phyloP scores from a whole-genome alignment of 2,329 filamentous ascomycete species.

The Aspergillaceae sp. region DNA sequence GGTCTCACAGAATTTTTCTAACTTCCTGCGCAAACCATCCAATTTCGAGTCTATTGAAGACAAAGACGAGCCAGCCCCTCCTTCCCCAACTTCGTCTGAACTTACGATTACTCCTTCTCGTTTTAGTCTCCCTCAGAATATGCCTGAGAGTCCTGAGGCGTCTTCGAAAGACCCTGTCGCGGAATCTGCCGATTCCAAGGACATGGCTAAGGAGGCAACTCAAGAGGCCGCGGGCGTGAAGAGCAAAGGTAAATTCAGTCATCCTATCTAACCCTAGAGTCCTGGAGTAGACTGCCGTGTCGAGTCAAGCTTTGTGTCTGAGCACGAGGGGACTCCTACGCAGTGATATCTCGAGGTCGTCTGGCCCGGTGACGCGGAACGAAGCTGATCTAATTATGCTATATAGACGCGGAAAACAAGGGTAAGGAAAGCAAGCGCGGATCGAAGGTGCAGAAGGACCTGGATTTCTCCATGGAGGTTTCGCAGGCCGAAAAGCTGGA shows the following conservation, averaged over 20 bases:
- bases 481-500: not conserved
- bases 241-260: not conserved
- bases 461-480: not conserved
- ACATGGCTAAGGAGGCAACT: not conserved
- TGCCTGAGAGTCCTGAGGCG: not conserved
- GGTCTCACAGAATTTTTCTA: not conserved
- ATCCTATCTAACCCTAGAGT: too few species aligned
- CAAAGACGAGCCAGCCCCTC: not conserved
- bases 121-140: not conserved
- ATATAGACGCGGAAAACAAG: too few species aligned
- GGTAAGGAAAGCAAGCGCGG: too few species aligned
- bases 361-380: too few species aligned
- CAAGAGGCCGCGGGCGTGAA: not conserved
- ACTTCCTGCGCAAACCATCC: not conserved
- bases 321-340: too few species aligned
- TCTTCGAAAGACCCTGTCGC: constrained; percentile 3
- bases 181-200: not conserved
- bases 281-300: too few species aligned
- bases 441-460: too few species aligned
- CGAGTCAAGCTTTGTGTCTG: too few species aligned
- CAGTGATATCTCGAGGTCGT: too few species aligned
- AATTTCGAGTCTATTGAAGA: not conserved
- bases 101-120: not conserved
- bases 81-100: constrained; percentile 2
- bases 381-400: too few species aligned